A percentile compares a stretch with the other conserved stretches of the same genome.
phyloP scores from a whole-genome alignment of 1,284 basidiomycete species.

The Apiotrichum sp. region DNA sequence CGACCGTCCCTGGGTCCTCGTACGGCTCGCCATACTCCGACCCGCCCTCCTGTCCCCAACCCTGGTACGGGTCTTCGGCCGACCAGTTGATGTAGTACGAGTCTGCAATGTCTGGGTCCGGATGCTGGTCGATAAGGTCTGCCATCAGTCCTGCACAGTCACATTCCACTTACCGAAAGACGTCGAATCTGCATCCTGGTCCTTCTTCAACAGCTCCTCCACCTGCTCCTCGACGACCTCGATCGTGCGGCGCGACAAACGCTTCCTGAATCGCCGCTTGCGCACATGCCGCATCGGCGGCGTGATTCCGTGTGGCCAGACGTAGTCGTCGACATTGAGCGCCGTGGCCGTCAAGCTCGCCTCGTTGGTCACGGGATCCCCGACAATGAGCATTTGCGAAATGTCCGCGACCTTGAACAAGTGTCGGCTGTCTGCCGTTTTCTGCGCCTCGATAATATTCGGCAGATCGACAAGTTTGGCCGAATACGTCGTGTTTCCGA shows the following conservation, averaged over 20 bases:
- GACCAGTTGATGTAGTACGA: conserved; percentile 35
- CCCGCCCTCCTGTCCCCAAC: conserved; percentile 49
- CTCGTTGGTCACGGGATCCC: conserved; percentile 67
- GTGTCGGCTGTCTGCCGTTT: conserved; percentile 90
- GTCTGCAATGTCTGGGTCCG: conserved; percentile 36
- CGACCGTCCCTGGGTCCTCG: conserved; percentile 49
- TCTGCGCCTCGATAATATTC: conserved; percentile 90
- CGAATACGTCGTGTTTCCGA: conserved; percentile 72
- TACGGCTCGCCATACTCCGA: conserved; percentile 61
- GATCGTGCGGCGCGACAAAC: conserved; percentile 60
- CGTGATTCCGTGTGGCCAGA: conserved; percentile 94
- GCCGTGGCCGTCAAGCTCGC: conserved; percentile 52
- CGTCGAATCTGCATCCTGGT: conserved; percentile 65
- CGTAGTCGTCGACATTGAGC: conserved; percentile 91
- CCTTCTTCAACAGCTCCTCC: conserved; percentile 80
- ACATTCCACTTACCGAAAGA: conserved; percentile 22
- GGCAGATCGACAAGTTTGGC: conserved; percentile 96
- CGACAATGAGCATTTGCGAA: conserved; percentile 86
- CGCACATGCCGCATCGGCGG: conserved; percentile 87
- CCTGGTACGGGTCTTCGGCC: conserved; percentile 34
- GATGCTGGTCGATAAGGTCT: conserved; percentile 39
- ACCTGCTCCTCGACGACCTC: conserved; percentile 97
- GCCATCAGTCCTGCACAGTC: not conserved
- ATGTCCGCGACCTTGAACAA: conserved; percentile 99
- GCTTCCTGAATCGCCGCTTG: conserved; percentile 86